Percentiles rank a stretch among this genome's conserved stretches.
phyloP scores from a whole-genome alignment of 768 basidiomycete species.

The Leccinum uliginosum region DNA sequence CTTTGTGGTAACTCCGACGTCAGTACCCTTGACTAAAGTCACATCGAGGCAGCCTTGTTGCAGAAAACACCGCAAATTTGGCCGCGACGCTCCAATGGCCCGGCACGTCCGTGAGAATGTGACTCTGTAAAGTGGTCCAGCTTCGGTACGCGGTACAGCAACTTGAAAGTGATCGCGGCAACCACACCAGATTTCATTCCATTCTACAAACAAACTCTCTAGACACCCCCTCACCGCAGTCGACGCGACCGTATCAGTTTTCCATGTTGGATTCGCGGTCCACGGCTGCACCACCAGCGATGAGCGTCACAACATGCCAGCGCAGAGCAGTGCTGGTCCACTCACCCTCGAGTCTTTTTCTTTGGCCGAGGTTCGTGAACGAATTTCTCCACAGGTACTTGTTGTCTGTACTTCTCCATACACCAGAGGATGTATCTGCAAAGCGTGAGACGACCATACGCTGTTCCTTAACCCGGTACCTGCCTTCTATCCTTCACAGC shows the following conservation, averaged over 20 bases:
- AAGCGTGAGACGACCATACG: conserved; percentile 5
- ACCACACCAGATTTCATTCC: conserved; percentile 11
- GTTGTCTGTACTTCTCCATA: conserved; percentile 73
- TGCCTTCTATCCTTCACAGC: conserved; percentile 68
- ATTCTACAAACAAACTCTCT: conserved; percentile 1
- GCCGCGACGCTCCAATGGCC: conserved; percentile 10
- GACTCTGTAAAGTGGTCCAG: conserved; percentile 23
- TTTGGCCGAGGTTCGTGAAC: conserved; percentile 63
- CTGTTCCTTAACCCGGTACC: conserved; percentile 18
- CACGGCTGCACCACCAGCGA: conserved; percentile 48
- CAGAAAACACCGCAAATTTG: conserved; percentile 18
- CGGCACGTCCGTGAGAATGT: conserved; percentile 29
- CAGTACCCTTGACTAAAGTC: conserved; percentile 30
- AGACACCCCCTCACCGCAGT: conserved; percentile 24
- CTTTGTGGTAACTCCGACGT: conserved; percentile 37
- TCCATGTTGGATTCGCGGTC: conserved; percentile 69
- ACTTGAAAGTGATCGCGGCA: background rate
- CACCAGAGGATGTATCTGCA: conserved; percentile 80
- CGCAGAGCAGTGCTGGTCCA: conserved; percentile 6
- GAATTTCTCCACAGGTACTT: conserved; percentile 51
- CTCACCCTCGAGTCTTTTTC: conserved; percentile 79
- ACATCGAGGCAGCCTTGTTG: conserved; percentile 36
- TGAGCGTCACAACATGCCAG: background rate
- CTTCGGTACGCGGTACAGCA: conserved; percentile 8
- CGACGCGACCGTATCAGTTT: conserved; percentile 69